Conservation (phyloP, 140 eudicot species). For the Anethum foeniculum region DNA sequence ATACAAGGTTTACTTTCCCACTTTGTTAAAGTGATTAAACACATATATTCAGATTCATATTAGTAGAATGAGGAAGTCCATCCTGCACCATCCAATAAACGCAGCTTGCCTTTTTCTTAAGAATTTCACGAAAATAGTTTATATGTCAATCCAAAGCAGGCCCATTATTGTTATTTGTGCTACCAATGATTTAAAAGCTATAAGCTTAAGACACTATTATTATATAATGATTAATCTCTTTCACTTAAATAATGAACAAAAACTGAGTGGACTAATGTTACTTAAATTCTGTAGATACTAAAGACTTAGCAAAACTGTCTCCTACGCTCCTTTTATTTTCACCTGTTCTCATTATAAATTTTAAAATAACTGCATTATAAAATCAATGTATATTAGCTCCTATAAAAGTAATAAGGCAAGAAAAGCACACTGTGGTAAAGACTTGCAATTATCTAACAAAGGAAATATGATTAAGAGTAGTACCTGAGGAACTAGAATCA, state of each 20-base stretch:
- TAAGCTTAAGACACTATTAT: not conserved
- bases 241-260: not conserved
- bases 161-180: not conserved
- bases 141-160: not conserved
- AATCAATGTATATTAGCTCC: conserved; percentile 11
- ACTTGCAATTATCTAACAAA: not conserved
- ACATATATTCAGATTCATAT: not conserved
- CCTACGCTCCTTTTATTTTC: not conserved
- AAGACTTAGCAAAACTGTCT: not conserved
- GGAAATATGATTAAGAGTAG: not conserved
- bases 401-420: not conserved
- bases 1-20: not conserved
- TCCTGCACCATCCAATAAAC: not conserved
- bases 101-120: not conserved
- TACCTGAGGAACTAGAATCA: conserved; percentile 7
- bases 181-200: not conserved
- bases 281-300: not conserved
- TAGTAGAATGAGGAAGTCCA: not conserved
- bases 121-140: not conserved
- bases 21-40: not conserved
- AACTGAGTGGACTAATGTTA: not conserved
- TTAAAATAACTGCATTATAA: not conserved
- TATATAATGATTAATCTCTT: not conserved
- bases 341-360: not conserved
- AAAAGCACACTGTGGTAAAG: not conserved